Conservation (phyloP, 176 grass and related monocot species). For the Paspalum vaginatum region DNA sequence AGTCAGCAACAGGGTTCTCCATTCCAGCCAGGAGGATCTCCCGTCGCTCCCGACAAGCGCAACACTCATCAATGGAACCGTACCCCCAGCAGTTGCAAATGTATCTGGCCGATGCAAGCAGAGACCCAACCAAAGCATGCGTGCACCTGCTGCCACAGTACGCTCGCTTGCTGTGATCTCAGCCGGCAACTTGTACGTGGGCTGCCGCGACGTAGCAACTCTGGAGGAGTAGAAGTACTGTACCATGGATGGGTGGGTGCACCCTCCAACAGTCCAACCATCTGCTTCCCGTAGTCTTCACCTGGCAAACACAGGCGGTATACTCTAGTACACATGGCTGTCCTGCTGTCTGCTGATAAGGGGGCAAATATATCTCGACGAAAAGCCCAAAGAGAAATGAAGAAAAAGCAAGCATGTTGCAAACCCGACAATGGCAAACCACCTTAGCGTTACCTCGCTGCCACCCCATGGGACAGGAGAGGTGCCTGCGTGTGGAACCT, state of each 20-base stretch:
- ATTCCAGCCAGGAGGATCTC: neutral
- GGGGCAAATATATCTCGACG: neutral
- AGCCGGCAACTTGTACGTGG: constrained; percentile 25
- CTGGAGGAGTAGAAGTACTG: neutral
- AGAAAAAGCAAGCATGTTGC: neutral
- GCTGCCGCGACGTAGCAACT: constrained; percentile 10
- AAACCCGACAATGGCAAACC: neutral
- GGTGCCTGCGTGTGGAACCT: neutral
- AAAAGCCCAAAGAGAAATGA: neutral
- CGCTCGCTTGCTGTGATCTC: neutral
- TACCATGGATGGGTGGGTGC: neutral
- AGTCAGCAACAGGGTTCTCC: neutral
- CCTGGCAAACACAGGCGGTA: neutral
- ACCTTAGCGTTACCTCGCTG: neutral
- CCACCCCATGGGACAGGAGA: neutral
- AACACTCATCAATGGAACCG: neutral
- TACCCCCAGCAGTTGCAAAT: neutral
- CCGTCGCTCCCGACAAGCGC: neutral
- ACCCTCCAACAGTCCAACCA: neutral
- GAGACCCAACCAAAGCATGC: neutral
- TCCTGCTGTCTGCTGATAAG: constrained; percentile 1
- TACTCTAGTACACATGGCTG: neutral
- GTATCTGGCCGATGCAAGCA: constrained; percentile 1
- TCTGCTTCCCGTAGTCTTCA: neutral
- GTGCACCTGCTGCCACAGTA: neutral